Evolutionary conservation across 345 rosid genomes (phyloP).

Genomic region (Populus alba): DNA sequence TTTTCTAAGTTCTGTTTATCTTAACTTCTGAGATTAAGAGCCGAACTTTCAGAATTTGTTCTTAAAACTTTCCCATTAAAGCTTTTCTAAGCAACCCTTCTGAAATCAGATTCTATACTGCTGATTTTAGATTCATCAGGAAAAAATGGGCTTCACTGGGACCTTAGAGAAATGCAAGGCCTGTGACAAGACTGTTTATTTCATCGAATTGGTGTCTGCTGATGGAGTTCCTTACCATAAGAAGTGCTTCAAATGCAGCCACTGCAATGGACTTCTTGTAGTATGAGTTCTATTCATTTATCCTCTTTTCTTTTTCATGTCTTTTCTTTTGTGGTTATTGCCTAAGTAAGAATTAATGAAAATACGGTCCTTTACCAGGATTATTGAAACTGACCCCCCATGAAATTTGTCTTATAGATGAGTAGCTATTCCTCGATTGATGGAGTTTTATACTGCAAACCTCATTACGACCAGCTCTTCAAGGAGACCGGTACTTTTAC

Average conservation of each 20-base stretch:
- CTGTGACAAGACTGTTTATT: slow-evolving; percentile 72
- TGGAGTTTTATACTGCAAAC: slow-evolving; percentile 75
- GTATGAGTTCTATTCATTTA: slow-evolving; percentile 20
- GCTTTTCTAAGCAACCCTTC: neutral
- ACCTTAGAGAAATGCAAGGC: slow-evolving; percentile 76
- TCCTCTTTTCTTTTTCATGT: neutral
- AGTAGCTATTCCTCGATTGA: slow-evolving; percentile 66
- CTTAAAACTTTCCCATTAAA: neutral
- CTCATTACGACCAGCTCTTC: slow-evolving; percentile 83
- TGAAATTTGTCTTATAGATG: slow-evolving; percentile 40
- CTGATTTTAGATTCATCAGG: neutral
- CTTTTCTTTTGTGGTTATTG: neutral
- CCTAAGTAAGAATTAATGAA: neutral
- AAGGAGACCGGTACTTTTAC: slow-evolving; percentile 57
- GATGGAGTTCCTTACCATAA: slow-evolving; percentile 81
- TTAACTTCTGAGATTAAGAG: neutral
- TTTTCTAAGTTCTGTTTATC: slow-evolving; percentile 13
- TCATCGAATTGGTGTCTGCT: slow-evolving; percentile 63
- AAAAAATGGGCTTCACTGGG: slow-evolving; percentile 52
- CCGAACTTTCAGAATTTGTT: slow-evolving; percentile 5
- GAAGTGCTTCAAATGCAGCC: slow-evolving; percentile 85
- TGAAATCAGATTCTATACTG: neutral
- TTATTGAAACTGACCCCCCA: neutral
- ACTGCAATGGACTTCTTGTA: slow-evolving; percentile 77
- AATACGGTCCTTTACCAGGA: neutral